Base-by-base conservation (phyloP, 2,329 filamentous ascomycete genomes). In the Neofusicoccum laricinum region DNA sequence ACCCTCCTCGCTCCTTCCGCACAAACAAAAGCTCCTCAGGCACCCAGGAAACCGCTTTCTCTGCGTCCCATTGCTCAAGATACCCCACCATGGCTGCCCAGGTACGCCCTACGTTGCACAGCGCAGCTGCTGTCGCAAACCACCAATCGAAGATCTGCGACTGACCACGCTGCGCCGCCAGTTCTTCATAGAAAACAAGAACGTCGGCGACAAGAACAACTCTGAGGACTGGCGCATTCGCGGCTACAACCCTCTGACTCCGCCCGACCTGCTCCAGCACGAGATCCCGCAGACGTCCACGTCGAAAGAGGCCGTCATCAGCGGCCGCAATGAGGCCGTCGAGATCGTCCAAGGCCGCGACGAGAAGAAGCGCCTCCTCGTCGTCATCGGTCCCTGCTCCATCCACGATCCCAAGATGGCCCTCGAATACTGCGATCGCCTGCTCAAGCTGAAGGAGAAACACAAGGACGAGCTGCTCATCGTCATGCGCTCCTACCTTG, bases 401-500 rank as follows among this genome's bases (percentile, higher is more conserved):
- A 97, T 99, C 78, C 95, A 99, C 82, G 95, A 99, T 76, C 94
- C 95, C 17, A 82, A 89, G 63, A 90, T 92, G 67, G 94, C 94
- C 11, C 86, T 97, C 69, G 92, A 94, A 75, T 99, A 99, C 87
- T 96, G 93, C 84, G 88, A 93, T 73, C 84, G 90, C 69, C 84
- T 99, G 67, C 77, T 96, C 69, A 83, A 87, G 73, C 83, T 96
- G 72, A 93, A 94, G 79, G 87, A 93, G 76, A 95, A 96, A 82
- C 90, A 97, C 82, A 86, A 90, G 76, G 86, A 93, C 73, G 92
- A 98, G 75, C 85, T 99, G 41, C 85, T 96, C 71, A 95, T 99
- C 70, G 90, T 99, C 67, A 99, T 99, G 95, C 91, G 95, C 71
- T 91, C 92, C 68, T 99, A 99, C 86, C 88, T 99, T 66, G 95